Base-by-base conservation (phyloP, 2,329 filamentous ascomycete genomes). In the Cladosporium sp. region DNA sequence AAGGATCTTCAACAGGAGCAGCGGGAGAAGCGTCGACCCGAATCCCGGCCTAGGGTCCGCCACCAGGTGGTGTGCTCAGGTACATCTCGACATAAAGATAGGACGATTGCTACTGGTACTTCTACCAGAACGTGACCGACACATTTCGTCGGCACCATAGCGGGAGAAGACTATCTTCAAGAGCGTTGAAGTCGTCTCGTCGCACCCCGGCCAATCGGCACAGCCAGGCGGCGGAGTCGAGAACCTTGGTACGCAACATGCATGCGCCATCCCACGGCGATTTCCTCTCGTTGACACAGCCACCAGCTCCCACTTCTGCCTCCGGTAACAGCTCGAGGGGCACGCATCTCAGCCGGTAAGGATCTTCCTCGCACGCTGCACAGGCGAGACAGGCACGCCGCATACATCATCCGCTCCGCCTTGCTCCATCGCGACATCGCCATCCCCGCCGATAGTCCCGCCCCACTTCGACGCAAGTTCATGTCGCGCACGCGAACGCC, bases 401-500 rank as follows among this genome's bases (percentile, higher is more conserved):
- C 10, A 38, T 14, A 33, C 45, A 41, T 14, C 45, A 38, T 16
- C 8, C 44, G 18, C 19, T 16, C 41, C 41, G 3, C 16, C n/a
- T 18, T 40, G 18, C 35, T 32, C 45, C 45, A 33, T n/a, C 18
- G 14, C 43, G 45, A 35, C 35, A 48, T 38, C 35, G 22, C 45
- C 11, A 18, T 14, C 35, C 35, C n/a, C 35, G 16, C 35, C 35
- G 35, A 14, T 38, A 14, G 35, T 38, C 35, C 45, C 32, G 38
- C 46, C 48, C 48, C 41, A 43, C 41, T 37, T 34, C n/a, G 22
- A 33, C n/a, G 16, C 48, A 40, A 50, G 46, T 49, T 49, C 46
- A 41, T 35, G 37, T 18, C 28, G 46, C 37, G 35, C 46, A 10
- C 38, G n/a, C 37, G 22, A 38, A 48, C 34, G 37, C 22, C 46